Percentiles rank a stretch among this genome's conserved stretches.
Conservation (phyloP, 257 asterid species). For the Dorcoceras hygrometricum region DNA sequence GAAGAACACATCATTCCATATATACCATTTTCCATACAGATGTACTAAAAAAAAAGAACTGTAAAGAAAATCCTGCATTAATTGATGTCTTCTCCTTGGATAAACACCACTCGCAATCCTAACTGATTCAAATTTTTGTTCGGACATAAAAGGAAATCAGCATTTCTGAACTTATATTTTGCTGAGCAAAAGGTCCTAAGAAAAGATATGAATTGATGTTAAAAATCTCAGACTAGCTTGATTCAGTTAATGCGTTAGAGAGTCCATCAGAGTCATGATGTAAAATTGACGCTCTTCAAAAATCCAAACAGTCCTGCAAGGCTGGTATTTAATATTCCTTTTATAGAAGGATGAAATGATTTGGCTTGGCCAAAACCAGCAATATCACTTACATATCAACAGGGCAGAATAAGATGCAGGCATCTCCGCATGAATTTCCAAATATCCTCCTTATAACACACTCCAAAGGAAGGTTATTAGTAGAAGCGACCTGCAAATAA, state of each 20-base stretch:
- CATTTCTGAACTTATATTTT: constrained; percentile 9
- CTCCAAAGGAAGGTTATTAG: constrained; percentile 80
- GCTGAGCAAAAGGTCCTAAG: no score
- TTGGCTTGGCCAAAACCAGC: constrained; percentile 17
- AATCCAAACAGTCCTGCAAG: constrained; percentile 89
- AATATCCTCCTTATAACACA: constrained; percentile 89
- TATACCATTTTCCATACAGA: background rate
- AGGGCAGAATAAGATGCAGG: constrained; percentile 92
- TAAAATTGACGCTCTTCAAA: constrained; percentile 68
- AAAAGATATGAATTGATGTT: constrained; percentile 2
- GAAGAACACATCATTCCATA: background rate
- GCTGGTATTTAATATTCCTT: constrained; percentile 19
- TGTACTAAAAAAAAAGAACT: background rate
- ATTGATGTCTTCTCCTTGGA: background rate
- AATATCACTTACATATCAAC: constrained; percentile 79
- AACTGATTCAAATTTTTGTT: background rate
- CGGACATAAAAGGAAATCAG: constrained; percentile 5
- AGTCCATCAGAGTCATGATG: constrained; percentile 18
- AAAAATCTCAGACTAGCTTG: constrained; percentile 7
- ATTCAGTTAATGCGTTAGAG: background rate
- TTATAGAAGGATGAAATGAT: constrained; percentile 18
- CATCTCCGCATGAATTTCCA: constrained; percentile 70
- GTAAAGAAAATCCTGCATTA: background rate
- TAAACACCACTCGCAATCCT: background rate
- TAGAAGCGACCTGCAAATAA: constrained; percentile 70